phyloP scores from a whole-genome alignment of 768 basidiomycete species.

The Steccherinum ochraceum region DNA sequence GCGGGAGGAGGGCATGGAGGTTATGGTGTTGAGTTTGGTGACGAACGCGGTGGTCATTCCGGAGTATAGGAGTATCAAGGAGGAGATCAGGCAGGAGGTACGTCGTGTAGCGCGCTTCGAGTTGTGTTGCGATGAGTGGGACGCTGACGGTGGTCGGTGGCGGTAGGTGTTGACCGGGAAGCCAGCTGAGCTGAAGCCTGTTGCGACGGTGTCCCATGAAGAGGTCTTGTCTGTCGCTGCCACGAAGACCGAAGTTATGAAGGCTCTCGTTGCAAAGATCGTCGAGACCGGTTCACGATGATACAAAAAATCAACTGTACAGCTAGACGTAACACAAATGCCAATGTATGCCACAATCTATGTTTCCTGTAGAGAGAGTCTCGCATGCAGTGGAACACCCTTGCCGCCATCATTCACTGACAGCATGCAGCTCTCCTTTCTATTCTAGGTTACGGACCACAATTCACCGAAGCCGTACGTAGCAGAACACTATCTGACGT shows the following conservation, averaged over 20 bases:
- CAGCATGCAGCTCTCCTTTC: too few relatives aligned
- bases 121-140: background rate
- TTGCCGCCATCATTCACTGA: too few relatives aligned
- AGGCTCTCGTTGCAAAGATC: conserved; percentile 59
- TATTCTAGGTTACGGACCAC: too few relatives aligned
- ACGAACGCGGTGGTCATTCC: conserved; percentile 83
- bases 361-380: too few relatives aligned
- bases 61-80: conserved; percentile 61
- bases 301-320: background rate
- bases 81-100: conserved; percentile 76
- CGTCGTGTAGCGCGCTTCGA: too few relatives aligned
- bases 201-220: conserved; percentile 62
- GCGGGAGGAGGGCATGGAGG: conserved; percentile 65
- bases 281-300: conserved; percentile 29
- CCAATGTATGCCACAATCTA: too few relatives aligned
- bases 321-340: too few relatives aligned
- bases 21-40: conserved; percentile 76
- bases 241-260: conserved; percentile 68
- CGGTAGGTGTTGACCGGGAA: conserved; percentile 53
- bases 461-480: too few relatives aligned
- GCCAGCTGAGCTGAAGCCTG: conserved; percentile 32
- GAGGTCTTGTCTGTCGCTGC: conserved; percentile 67
- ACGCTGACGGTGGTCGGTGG: background rate
- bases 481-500: too few relatives aligned
- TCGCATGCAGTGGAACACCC: too few relatives aligned